These are phyloP conservation scores for Coprinopsis cinerea DNA, from an alignment of 768 basidiomycete species.

Conservation along the genomic window DNA sequence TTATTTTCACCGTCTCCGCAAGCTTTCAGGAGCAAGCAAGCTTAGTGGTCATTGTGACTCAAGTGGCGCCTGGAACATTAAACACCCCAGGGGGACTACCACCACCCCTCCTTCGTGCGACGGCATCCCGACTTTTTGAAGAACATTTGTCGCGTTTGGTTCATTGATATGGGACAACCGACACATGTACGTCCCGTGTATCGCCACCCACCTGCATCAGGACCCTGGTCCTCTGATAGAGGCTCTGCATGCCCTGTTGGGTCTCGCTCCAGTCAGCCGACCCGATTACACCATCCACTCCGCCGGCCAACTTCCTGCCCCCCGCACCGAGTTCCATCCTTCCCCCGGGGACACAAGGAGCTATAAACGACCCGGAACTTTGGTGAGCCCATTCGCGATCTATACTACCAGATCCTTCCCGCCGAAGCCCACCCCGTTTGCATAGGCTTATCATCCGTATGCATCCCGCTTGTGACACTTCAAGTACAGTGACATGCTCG, in stretches of 20 bases:
- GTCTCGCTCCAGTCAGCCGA: not conserved
- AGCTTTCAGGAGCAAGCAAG: too few relatives aligned
- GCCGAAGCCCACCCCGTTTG: not conserved
- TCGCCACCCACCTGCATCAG: not conserved
- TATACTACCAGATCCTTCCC: not conserved
- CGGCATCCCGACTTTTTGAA: too few relatives aligned
- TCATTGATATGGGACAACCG: too few relatives aligned
- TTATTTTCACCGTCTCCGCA: not conserved
- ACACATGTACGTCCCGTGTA: not conserved
- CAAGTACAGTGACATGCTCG: not conserved
- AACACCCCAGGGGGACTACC: too few relatives aligned
- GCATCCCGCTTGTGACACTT: not conserved
- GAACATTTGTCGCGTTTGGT: too few relatives aligned
- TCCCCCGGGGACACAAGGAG: too few relatives aligned
- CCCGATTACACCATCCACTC: too few relatives aligned
- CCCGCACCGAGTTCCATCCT: too few relatives aligned
- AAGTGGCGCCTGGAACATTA: not conserved
- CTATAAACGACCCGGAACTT: not conserved
- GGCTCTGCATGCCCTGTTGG: not conserved
- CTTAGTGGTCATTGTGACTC: not conserved
- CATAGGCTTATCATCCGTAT: not conserved
- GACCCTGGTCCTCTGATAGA: not conserved
- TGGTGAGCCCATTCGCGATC: not conserved
- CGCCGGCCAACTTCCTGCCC: too few relatives aligned
- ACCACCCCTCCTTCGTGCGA: too few relatives aligned